Evolutionary conservation across 164 flowering plant genomes (phyloP).

Genomic region (Vitis rotundifolia): DNA sequence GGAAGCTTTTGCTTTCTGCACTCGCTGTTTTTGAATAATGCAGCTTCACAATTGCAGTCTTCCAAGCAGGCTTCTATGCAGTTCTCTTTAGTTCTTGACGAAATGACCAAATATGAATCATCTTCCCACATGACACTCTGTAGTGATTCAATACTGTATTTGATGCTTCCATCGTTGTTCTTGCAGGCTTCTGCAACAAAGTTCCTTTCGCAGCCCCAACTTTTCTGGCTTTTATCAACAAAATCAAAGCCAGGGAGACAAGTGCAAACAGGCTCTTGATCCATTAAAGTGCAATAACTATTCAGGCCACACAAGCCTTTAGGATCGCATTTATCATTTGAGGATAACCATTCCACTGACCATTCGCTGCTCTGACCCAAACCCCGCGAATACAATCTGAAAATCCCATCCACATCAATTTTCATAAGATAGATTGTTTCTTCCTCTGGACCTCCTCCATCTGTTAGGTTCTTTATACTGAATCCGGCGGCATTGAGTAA

Average conservation of each 20-base stretch:
- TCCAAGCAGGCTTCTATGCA: constrained; percentile 22
- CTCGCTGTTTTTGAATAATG: neutral
- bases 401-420: constrained; percentile 24
- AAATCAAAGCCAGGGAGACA: constrained; percentile 28
- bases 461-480: neutral
- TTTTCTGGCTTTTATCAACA: neutral
- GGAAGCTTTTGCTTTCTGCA: constrained; percentile 34
- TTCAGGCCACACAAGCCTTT: constrained; percentile 29
- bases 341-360: constrained; percentile 9
- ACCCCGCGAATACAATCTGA: constrained; percentile 16
- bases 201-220: constrained; percentile 17
- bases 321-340: constrained; percentile 8
- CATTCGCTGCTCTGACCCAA: neutral
- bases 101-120: constrained; percentile 7
- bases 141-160: neutral
- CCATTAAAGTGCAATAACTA: constrained; percentile 8
- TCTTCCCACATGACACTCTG: constrained; percentile 21
- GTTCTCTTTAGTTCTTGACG: neutral
- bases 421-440: constrained; percentile 11
- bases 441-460: neutral
- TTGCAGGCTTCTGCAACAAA: constrained; percentile 11
- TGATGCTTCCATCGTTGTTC: neutral
- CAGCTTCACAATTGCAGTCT: constrained; percentile 39
- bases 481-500: constrained; percentile 11
- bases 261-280: constrained; percentile 6